Evolutionary conservation across 306 rosid species (phyloP).

Genomic region (Vicia villosa): DNA sequence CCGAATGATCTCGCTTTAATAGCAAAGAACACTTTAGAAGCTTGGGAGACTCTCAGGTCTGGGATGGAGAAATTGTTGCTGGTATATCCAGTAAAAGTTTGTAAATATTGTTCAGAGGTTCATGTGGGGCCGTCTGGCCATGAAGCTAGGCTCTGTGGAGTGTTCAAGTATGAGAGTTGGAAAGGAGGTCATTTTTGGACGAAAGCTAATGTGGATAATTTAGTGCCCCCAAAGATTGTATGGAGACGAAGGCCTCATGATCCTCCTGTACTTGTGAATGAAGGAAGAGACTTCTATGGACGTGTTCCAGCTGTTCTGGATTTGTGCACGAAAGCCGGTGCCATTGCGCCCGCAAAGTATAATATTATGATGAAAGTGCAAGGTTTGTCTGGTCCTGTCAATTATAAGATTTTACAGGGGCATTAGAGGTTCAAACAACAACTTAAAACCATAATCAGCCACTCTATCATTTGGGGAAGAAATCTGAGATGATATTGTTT

Average conservation of each 20-base stretch:
- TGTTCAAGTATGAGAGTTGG: constrained; percentile 82
- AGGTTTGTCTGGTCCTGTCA: constrained; percentile 57
- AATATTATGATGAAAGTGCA: constrained; percentile 69
- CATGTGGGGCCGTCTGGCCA: constrained; percentile 93
- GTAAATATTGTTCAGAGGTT: constrained; percentile 82
- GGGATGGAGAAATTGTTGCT: constrained; percentile 72
- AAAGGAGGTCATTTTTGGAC: constrained; percentile 81
- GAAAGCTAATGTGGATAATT: constrained; percentile 71
- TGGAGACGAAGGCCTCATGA: constrained; percentile 80
- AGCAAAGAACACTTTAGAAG: constrained; percentile 62
- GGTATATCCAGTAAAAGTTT: constrained; percentile 81
- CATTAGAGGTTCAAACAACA: constrained; percentile 3
- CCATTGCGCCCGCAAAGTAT: constrained; percentile 61
- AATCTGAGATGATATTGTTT: constrained; percentile 21
- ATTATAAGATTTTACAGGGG: background rate
- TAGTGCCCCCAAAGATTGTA: constrained; percentile 75
- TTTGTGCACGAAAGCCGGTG: constrained; percentile 74
- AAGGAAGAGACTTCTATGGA: constrained; percentile 70
- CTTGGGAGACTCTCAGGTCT: constrained; percentile 77
- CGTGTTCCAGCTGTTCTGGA: constrained; percentile 79
- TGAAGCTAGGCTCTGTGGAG: constrained; percentile 78
- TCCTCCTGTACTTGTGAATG: constrained; percentile 73
- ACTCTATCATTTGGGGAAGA: constrained; percentile 8
- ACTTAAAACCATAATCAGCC: constrained; percentile 26
- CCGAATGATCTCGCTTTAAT: constrained; percentile 47